phyloP scores from a whole-genome alignment of 2,329 filamentous ascomycete genomes.

The Colletotrichum acutatum region DNA sequence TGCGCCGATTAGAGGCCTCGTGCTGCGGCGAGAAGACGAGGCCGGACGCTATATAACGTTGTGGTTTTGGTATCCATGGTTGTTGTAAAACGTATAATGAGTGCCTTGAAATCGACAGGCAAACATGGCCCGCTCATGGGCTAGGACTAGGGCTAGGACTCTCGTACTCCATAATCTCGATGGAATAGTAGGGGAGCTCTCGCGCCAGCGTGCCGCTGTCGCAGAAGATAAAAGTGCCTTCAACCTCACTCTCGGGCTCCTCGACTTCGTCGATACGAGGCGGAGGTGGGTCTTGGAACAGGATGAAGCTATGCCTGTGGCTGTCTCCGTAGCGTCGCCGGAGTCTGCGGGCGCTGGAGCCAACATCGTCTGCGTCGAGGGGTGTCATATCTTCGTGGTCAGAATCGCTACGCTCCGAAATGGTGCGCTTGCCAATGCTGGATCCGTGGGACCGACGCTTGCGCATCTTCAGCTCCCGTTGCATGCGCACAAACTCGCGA shows the following conservation, averaged over 20 bases:
- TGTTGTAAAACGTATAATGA: conserved; percentile 13
- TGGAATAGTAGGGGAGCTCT: conserved; percentile 61
- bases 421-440: conserved; percentile 65
- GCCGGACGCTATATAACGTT: conserved; percentile 11
- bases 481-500: conserved; percentile 50
- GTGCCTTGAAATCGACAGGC: background rate
- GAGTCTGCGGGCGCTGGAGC: conserved; percentile 60
- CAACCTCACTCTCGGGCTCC: conserved; percentile 59
- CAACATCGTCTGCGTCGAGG: conserved; percentile 51
- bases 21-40: background rate
- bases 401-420: conserved; percentile 64
- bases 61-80: background rate
- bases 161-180: conserved; percentile 59
- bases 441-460: conserved; percentile 63
- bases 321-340: conserved; percentile 58
- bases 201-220: conserved; percentile 51
- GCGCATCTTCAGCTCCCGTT: conserved; percentile 55
- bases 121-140: conserved; percentile 5
- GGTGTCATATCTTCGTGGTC: conserved; percentile 50
- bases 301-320: conserved; percentile 54
- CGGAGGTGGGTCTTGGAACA: conserved; percentile 61
- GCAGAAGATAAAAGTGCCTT: conserved; percentile 39
- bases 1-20: background rate
- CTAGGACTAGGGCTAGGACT: conserved; percentile 27
- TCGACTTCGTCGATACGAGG: conserved; percentile 65